A percentile compares a stretch with the other conserved stretches of the same genome.
Evolutionary conservation across 2,329 filamentous ascomycete species (phyloP).

Genomic region (Colletotrichum sp.): DNA sequence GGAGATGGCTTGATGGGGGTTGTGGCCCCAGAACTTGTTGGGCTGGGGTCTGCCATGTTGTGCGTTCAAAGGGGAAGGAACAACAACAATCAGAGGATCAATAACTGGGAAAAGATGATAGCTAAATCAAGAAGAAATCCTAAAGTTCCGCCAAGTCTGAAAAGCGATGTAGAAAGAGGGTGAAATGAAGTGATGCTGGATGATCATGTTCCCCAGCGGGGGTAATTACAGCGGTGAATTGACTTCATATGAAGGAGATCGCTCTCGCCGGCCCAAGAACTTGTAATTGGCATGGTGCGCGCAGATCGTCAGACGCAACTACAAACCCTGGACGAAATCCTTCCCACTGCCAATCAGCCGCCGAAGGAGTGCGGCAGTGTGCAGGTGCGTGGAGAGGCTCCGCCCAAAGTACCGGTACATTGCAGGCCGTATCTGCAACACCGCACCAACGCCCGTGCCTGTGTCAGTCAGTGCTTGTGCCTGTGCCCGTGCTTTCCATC

Average conservation of each 20-base stretch:
- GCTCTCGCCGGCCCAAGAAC: neutral
- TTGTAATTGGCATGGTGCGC: neutral
- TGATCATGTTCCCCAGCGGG: neutral
- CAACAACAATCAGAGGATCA: neutral
- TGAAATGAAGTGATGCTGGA: neutral
- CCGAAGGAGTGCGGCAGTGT: neutral
- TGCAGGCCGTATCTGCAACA: neutral
- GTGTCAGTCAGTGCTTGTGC: neutral
- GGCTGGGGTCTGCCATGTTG: constrained; percentile 1
- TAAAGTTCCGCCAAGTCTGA: neutral
- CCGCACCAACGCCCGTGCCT: neutral
- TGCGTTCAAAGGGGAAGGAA: neutral
- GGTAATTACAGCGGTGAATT: neutral
- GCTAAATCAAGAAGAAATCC: neutral
- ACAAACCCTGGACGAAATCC: neutral
- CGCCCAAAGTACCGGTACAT: constrained; percentile 15
- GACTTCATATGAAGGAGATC: neutral
- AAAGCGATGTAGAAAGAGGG: neutral
- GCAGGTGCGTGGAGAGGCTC: neutral
- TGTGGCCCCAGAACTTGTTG: neutral
- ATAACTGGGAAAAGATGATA: neutral
- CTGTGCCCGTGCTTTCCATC: neutral
- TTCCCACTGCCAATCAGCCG: neutral
- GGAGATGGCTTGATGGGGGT: neutral
- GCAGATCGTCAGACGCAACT: neutral